Base-by-base conservation (phyloP, 1,284 basidiomycete species). In the Trichosporon coremiiforme region DNA sequence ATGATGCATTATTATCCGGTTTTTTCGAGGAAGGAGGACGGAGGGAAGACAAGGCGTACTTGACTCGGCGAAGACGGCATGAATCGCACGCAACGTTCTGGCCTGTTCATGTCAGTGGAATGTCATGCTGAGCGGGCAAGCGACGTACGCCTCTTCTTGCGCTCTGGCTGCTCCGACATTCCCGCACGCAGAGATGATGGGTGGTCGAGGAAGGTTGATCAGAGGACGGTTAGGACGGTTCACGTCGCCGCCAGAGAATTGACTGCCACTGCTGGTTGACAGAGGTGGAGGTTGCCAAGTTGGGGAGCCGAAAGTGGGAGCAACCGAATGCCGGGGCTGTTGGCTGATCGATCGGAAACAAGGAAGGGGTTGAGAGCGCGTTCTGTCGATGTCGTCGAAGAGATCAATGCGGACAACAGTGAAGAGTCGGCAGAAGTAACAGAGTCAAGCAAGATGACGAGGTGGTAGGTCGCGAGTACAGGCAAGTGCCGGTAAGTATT, bases 61-160 rank as follows among this genome's bases (percentile, higher is more conserved):
- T 80, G 66, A 81, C 74, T 25, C 80, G 74, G 1, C 80, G 73
- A 5, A 79, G 71, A 50, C 79, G 78, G 68, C 79, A 80, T 7
- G 76, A 71, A 45, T 78, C 77, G 60, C 79, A 80, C 3, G 79
- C 79, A 12, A 80, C 79, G 63, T 80, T 80, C 65, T 79, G 79
- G 4, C 75, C 78, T 80, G 66, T 25, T 7, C 5, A 33, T n/a
- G 31, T 60, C 31, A 60, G 22, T n/a, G 8, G 17, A n/a, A 4
- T 17, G 29, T 10, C 31, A 15, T 8, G 4, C 6, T 33, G 5
- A n/a, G 5, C 53, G 9, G 6, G 2, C 22, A 20, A 55, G 22
- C 13, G 5, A 60, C 57, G 33, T 12, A 60, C 57, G 57, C 57
- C 57, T 60, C 57, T 60, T 60, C 57, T 60, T 60, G 57, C 57